phyloP scores from a whole-genome alignment of 75 land plant genomes.

The Larix kaempferi region DNA sequence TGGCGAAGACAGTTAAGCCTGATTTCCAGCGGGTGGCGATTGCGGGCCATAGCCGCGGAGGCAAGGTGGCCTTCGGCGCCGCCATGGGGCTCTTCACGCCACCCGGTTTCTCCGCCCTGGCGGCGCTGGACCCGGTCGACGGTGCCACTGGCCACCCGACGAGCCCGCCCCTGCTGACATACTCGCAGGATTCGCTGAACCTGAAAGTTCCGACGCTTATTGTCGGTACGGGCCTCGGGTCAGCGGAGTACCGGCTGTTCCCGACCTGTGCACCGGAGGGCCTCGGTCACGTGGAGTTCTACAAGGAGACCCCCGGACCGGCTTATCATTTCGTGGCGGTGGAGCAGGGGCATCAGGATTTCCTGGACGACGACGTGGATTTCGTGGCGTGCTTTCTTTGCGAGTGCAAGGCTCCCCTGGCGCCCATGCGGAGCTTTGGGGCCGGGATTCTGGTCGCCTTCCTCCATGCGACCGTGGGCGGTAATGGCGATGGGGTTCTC shows the following conservation, averaged over 20 bases:
- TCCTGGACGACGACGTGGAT: conserved; percentile 4
- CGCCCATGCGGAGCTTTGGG: conserved; percentile 14
- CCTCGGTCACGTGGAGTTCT: conserved; percentile 9
- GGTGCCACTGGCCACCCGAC: neutral
- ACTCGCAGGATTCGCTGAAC: neutral
- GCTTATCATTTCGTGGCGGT: conserved; percentile 8
- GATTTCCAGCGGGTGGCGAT: conserved; percentile 10
- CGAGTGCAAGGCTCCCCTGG: neutral
- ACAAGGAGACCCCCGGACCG: neutral
- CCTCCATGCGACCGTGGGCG: neutral
- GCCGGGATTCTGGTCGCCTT: conserved; percentile 12
- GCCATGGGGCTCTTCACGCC: neutral
- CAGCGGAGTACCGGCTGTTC: neutral
- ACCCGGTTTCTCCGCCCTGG: conserved; percentile 3
- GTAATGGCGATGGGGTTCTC: neutral
- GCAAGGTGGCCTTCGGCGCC: conserved; percentile 19
- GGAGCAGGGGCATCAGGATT: conserved; percentile 5
- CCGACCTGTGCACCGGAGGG: conserved; percentile 9
- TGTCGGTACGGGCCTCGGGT: conserved; percentile 2
- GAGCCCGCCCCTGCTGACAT: neutral
- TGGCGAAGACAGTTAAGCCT: neutral
- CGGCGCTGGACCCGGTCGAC: conserved; percentile 12
- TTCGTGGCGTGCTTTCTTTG: neutral
- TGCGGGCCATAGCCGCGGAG: conserved; percentile 19
- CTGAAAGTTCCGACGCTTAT: conserved; percentile 1